phyloP scores from a whole-genome alignment of 768 basidiomycete species.

The Kwoniella sp. region DNA sequence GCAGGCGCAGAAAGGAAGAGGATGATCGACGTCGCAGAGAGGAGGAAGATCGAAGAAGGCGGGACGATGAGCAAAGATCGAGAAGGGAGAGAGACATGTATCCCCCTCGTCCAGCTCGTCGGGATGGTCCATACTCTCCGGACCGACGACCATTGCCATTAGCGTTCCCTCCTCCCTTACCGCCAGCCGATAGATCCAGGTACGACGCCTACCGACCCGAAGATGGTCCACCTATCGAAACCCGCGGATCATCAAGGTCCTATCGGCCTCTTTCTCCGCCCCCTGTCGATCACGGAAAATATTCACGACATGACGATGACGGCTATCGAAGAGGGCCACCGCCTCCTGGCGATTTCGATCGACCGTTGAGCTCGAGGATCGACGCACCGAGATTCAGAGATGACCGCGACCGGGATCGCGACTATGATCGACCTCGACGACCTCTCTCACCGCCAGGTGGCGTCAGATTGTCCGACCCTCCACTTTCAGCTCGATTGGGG shows the following conservation, averaged over 20 bases:
- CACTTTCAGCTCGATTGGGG: constrained; percentile 13
- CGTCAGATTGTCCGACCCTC: constrained; percentile 3
- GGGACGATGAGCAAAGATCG: constrained; percentile 1
- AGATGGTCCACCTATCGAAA: not conserved
- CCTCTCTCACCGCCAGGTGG: constrained; percentile 7
- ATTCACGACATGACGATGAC: not conserved
- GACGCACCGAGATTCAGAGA: constrained; percentile 2
- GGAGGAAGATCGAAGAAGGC: not conserved
- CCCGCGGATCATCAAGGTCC: not conserved
- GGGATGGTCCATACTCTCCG: not conserved
- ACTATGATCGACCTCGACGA: constrained; percentile 7
- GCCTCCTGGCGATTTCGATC: not conserved
- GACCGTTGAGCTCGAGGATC: constrained; percentile 6
- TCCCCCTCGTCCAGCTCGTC: not conserved
- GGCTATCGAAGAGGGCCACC: constrained; percentile 12
- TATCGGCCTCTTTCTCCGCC: not conserved
- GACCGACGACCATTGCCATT: not conserved
- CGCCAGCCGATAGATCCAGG: not conserved
- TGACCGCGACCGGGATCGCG: constrained; percentile 1
- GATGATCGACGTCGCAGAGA: constrained; percentile 3
- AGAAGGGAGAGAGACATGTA: not conserved
- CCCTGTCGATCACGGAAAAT: not conserved
- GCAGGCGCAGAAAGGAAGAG: constrained; percentile 3
- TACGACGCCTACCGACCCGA: constrained; percentile 1
- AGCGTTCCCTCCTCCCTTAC: not conserved